Evolutionary conservation across 2,329 filamentous ascomycete genomes (phyloP).

Genomic region (Cladophialophora psammophila): DNA sequence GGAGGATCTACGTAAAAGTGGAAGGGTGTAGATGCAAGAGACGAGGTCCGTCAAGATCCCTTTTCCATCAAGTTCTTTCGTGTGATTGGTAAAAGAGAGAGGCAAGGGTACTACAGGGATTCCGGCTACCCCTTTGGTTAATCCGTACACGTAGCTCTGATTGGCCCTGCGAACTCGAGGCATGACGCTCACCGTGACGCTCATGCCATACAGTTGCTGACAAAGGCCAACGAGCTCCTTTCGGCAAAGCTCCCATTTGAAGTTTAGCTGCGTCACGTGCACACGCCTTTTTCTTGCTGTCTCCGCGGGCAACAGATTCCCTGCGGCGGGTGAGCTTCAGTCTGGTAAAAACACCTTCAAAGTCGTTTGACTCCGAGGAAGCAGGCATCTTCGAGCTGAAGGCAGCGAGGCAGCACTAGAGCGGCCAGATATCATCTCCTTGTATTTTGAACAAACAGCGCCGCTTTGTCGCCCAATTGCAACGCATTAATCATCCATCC

Average conservation of each 20-base stretch:
- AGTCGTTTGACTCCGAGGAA: not conserved
- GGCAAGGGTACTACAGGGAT: too few species aligned
- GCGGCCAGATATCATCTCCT: not conserved
- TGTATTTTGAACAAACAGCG: not conserved
- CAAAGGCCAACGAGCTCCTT: not conserved
- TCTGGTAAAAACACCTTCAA: not conserved
- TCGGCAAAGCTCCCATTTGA: not conserved
- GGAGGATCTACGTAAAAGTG: not conserved
- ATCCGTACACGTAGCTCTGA: not conserved
- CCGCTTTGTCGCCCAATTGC: not conserved
- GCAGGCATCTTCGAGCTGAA: not conserved
- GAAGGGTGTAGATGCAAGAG: not conserved
- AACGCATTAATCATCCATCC: constrained; percentile 5
- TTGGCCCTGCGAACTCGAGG: not conserved
- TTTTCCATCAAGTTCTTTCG: too few species aligned
- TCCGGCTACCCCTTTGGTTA: not conserved
- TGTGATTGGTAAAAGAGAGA: too few species aligned
- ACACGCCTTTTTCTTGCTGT: not conserved
- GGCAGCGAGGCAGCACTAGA: not conserved
- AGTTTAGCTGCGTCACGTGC: not conserved
- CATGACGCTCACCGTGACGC: not conserved
- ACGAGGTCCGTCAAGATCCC: too few species aligned
- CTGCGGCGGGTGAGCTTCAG: too few species aligned
- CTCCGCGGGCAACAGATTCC: not conserved
- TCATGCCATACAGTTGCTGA: not conserved